Percentiles rank a stretch among this genome's conserved stretches.
Conservation (phyloP, 2,329 filamentous ascomycete species). For the Seiridium unicorne region DNA sequence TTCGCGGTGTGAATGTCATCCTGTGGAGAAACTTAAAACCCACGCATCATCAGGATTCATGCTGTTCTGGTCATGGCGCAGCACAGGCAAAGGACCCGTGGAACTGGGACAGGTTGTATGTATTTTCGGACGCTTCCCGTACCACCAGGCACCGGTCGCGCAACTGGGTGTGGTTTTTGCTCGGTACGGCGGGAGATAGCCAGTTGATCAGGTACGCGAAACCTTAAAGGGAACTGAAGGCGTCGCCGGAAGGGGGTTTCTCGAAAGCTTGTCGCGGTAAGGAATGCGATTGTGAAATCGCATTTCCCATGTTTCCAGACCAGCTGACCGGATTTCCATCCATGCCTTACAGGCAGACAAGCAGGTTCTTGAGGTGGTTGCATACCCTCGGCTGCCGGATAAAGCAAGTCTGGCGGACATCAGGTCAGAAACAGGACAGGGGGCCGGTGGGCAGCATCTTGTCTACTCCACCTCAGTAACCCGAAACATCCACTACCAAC, state of each 20-base stretch:
- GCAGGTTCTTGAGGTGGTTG: neutral
- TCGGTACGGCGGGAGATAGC: neutral
- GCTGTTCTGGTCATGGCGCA: neutral
- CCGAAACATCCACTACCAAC: neutral
- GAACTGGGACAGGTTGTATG: neutral
- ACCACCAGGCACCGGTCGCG: neutral
- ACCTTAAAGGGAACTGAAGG: neutral
- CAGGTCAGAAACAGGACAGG: slow-evolving; percentile 1
- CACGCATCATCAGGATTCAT: no score
- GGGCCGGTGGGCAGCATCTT: neutral
- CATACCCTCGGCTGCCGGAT: slow-evolving; percentile 1
- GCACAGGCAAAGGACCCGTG: no score
- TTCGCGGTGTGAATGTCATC: neutral
- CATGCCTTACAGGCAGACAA: neutral
- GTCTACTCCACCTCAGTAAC: neutral
- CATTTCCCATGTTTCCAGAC: neutral
- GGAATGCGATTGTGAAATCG: neutral
- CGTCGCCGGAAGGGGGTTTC: neutral
- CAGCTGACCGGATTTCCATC: neutral
- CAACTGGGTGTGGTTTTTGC: neutral
- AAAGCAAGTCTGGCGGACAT: slow-evolving; percentile 2
- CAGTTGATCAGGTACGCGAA: slow-evolving; percentile 4
- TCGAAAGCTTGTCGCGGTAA: slow-evolving; percentile 1
- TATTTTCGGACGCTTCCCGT: neutral
- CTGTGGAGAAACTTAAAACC: no score